Conservation (phyloP, 768 basidiomycete genomes). For the Tubosaeta sp. region DNA sequence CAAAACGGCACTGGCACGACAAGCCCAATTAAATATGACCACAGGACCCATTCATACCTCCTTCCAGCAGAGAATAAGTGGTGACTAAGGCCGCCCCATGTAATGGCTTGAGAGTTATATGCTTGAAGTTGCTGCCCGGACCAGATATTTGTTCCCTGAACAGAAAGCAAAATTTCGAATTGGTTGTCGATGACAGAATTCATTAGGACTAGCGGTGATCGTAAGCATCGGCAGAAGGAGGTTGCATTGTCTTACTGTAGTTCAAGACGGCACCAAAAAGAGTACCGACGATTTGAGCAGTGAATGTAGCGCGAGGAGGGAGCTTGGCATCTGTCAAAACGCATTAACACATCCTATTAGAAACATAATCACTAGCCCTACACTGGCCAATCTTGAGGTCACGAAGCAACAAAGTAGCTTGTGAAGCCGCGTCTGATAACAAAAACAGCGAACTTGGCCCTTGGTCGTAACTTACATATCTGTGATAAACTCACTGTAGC, state of each 20-base stretch:
- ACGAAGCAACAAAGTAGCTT: slow-evolving; percentile 49
- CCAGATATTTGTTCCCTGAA: slow-evolving; percentile 46
- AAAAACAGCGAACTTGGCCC: slow-evolving; percentile 36
- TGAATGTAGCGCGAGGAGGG: slow-evolving; percentile 60
- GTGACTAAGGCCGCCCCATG: slow-evolving; percentile 37
- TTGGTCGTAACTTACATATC: slow-evolving; percentile 24
- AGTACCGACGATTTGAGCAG: slow-evolving; percentile 53
- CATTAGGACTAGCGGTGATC: slow-evolving; percentile 47
- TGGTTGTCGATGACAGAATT: slow-evolving; percentile 53
- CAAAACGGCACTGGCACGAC: slow-evolving; percentile 39
- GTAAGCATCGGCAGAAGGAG: neutral
- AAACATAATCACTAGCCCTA: neutral
- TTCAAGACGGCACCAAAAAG: slow-evolving; percentile 49
- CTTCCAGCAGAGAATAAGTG: slow-evolving; percentile 30
- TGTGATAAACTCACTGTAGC: slow-evolving; percentile 37
- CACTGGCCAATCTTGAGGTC: slow-evolving; percentile 48
- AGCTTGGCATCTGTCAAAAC: slow-evolving; percentile 42
- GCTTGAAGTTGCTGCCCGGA: slow-evolving; percentile 29
- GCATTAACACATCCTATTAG: slow-evolving; percentile 34
- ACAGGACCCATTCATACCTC: slow-evolving; percentile 39
- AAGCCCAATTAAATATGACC: slow-evolving; percentile 32
- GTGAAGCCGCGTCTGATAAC: slow-evolving; percentile 44
- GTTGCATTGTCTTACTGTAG: slow-evolving; percentile 31
- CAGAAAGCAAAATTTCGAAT: slow-evolving; percentile 45
- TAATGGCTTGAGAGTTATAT: slow-evolving; percentile 33